Conservation (phyloP, 2,329 filamentous ascomycete genomes). For the Endothia cerciana region DNA sequence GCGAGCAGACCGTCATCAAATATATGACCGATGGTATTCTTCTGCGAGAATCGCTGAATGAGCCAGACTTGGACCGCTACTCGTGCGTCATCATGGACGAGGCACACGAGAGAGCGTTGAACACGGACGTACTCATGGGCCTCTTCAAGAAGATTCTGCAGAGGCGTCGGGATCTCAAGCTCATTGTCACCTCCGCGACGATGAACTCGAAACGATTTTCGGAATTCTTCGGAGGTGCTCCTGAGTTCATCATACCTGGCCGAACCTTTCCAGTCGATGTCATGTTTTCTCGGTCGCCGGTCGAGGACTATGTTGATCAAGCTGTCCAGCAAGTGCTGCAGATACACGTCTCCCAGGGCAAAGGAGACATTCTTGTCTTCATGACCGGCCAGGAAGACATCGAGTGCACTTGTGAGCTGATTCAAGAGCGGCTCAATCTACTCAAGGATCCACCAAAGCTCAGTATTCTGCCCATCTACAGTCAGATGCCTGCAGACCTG, state of each 20-base stretch:
- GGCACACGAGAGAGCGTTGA: conserved; percentile 93
- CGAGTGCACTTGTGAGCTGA: conserved; percentile 90
- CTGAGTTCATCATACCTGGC: conserved; percentile 94
- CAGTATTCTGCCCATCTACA: conserved; percentile 96
- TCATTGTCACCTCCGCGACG: conserved; percentile 97
- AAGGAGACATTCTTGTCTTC: conserved; percentile 94
- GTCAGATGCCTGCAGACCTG: conserved; percentile 97
- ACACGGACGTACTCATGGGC: conserved; percentile 97
- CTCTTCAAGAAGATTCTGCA: conserved; percentile 96
- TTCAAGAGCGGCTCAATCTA: conserved; percentile 83
- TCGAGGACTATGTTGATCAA: conserved; percentile 97
- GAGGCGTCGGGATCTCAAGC: conserved; percentile 84
- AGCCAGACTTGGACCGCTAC: conserved; percentile 91
- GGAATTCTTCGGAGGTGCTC: conserved; percentile 92
- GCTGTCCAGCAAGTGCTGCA: conserved; percentile 94
- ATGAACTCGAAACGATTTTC: conserved; percentile 98
- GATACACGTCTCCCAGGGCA: conserved; percentile 93
- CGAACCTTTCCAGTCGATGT: conserved; percentile 97
- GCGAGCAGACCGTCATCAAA: conserved; percentile 93
- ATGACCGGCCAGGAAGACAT: conserved; percentile 99
- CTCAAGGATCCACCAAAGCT: conserved; percentile 95
- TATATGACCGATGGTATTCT: conserved; percentile 99
- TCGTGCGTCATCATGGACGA: conserved; percentile 99
- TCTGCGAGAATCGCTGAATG: conserved; percentile 88
- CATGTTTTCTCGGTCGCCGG: conserved; percentile 91